Conservation (phyloP, 2,329 filamentous ascomycete genomes). For the Mycosphaerella sp. region DNA sequence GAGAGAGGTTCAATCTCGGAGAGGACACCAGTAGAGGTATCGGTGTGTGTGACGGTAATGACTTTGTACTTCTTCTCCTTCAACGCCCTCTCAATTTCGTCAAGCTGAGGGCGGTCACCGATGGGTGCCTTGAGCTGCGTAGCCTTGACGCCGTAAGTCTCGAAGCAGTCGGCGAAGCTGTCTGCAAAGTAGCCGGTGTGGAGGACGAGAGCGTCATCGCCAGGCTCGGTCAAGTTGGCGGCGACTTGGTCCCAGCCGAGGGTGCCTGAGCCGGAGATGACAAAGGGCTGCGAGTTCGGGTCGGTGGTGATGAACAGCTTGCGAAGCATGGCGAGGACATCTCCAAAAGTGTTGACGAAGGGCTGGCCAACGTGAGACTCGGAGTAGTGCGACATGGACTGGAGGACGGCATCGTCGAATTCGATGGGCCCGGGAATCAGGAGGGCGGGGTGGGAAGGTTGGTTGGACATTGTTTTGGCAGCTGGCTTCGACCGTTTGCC, state of each 20-base stretch:
- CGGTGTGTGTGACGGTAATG: slow-evolving; percentile 91
- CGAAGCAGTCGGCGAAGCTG: slow-evolving; percentile 85
- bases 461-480: slow-evolving; percentile 49
- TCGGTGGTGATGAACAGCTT: slow-evolving; percentile 90
- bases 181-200: slow-evolving; percentile 98
- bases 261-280: slow-evolving; percentile 90
- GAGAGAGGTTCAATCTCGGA: slow-evolving; percentile 82
- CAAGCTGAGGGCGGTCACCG: slow-evolving; percentile 77
- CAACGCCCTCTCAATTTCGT: slow-evolving; percentile 81
- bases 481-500: slow-evolving; percentile 23
- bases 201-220: slow-evolving; percentile 84
- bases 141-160: slow-evolving; percentile 82
- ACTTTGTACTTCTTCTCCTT: slow-evolving; percentile 90
- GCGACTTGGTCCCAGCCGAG: slow-evolving; percentile 95
- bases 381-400: slow-evolving; percentile 92
- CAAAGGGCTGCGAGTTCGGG: slow-evolving; percentile 77
- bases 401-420: slow-evolving; percentile 93
- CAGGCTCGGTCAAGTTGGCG: slow-evolving; percentile 84
- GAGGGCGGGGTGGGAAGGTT: slow-evolving; percentile 62
- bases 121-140: slow-evolving; percentile 87
- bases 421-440: slow-evolving; percentile 97
- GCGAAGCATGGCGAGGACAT: slow-evolving; percentile 79
- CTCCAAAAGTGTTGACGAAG: slow-evolving; percentile 87
- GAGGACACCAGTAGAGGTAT: slow-evolving; percentile 93
- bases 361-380: slow-evolving; percentile 88